Evolutionary conservation across 345 rosid genomes (phyloP).

Genomic region (Laguncularia racemosa): DNA sequence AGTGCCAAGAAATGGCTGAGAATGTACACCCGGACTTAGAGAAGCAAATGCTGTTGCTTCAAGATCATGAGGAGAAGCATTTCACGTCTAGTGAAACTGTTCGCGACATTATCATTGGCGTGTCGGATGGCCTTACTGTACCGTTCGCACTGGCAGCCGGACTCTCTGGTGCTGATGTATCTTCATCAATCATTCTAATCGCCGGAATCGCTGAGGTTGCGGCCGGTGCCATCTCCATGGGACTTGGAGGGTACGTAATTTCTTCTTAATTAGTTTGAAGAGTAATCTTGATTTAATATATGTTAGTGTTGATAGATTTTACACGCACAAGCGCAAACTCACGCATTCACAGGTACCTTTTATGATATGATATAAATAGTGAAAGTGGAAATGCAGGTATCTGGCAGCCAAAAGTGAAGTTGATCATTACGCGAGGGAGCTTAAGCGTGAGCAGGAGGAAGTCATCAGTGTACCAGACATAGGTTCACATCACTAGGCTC

Average conservation of each 20-base stretch:
- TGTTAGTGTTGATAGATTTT: too few species aligned
- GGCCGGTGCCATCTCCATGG: conserved; percentile 97
- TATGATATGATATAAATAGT: background rate
- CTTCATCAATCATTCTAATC: conserved; percentile 75
- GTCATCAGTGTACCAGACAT: conserved; percentile 66
- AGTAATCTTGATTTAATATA: too few species aligned
- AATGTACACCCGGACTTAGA: conserved; percentile 9
- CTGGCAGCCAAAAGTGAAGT: conserved; percentile 88
- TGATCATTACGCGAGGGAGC: conserved; percentile 68
- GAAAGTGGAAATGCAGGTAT: conserved; percentile 34
- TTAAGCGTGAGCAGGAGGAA: conserved; percentile 78
- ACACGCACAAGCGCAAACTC: too few species aligned
- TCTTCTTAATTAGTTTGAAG: too few species aligned
- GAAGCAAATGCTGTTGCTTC: conserved; percentile 40
- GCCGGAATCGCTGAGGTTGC: conserved; percentile 94
- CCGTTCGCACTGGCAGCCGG: conserved; percentile 98
- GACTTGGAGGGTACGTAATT: conserved; percentile 76
- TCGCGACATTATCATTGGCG: conserved; percentile 94
- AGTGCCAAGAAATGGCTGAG: conserved; percentile 9
- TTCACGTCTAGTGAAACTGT: conserved; percentile 86
- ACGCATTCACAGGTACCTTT: too few species aligned
- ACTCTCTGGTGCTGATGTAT: conserved; percentile 82
- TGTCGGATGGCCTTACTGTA: conserved; percentile 91
- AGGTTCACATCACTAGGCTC: conserved; percentile 20
- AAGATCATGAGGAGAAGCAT: conserved; percentile 73